Evolutionary conservation across 352 stramenopile genomes (phyloP).

Genomic region (Pythium guiyangense): DNA sequence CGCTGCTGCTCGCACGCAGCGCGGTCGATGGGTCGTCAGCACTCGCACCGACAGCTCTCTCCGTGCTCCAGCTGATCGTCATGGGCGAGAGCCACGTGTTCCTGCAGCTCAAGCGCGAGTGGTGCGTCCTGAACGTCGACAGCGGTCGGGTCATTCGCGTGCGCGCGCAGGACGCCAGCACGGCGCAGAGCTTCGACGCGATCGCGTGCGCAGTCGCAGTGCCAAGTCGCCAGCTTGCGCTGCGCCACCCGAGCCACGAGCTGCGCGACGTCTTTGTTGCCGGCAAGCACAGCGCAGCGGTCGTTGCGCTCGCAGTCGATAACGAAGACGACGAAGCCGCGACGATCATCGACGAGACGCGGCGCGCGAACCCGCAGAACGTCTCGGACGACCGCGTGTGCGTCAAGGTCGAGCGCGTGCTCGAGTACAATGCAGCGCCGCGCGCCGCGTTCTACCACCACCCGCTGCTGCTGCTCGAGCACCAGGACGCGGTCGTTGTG

Average conservation of each 20-base stretch:
- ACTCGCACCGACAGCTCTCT: conserved; percentile 16
- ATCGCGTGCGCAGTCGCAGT: conserved; percentile 35
- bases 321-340: conserved; percentile 14
- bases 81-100: conserved; percentile 67
- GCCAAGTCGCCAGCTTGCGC: conserved; percentile 25
- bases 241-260: conserved; percentile 22
- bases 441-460: conserved; percentile 49
- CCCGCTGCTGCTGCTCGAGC: conserved; percentile 63
- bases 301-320: conserved; percentile 37
- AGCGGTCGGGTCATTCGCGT: conserved; percentile 42
- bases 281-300: conserved; percentile 42
- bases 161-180: conserved; percentile 12
- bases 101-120: conserved; percentile 58
- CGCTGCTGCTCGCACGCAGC: conserved; percentile 11
- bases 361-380: conserved; percentile 23
- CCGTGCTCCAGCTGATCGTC: conserved; percentile 51
- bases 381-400: conserved; percentile 34
- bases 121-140: conserved; percentile 60
- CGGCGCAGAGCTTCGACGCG: conserved; percentile 26
- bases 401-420: conserved; percentile 39
- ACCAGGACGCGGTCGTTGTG: conserved; percentile 48
- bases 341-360: conserved; percentile 12
- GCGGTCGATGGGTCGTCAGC: conserved; percentile 5
- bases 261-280: conserved; percentile 52
- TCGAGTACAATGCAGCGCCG: conserved; percentile 45